Evolutionary conservation across 2,329 filamentous ascomycete species (phyloP).

Genomic region (Fusarium drepaniforme): DNA sequence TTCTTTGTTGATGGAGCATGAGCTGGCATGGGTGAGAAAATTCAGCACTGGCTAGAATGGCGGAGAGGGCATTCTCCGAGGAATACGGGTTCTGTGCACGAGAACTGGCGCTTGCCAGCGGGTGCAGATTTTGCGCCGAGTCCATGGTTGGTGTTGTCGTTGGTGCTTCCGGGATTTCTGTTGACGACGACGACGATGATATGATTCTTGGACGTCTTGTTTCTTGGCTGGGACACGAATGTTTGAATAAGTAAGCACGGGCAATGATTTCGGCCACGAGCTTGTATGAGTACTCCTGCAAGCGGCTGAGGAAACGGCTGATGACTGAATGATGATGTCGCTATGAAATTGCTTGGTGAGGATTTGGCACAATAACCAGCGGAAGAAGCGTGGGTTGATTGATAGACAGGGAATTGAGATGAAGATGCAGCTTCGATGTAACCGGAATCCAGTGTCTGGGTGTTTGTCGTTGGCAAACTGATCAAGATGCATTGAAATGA

Average conservation of each 20-base stretch:
- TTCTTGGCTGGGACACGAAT: slow-evolving; percentile 38
- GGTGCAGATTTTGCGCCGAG: slow-evolving; percentile 27
- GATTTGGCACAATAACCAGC: slow-evolving; percentile 18
- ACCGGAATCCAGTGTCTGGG: neutral
- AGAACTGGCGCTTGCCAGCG: slow-evolving; percentile 37
- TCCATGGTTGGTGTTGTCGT: slow-evolving; percentile 22
- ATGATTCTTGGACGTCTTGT: slow-evolving; percentile 38
- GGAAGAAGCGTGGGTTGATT: slow-evolving; percentile 16
- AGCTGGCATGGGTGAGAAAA: slow-evolving; percentile 27
- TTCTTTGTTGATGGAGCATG: slow-evolving; percentile 40
- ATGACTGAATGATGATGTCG: slow-evolving; percentile 48
- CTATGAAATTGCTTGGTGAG: slow-evolving; percentile 40
- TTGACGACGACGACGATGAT: slow-evolving; percentile 33
- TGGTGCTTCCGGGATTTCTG: slow-evolving; percentile 20
- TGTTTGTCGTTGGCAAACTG: neutral
- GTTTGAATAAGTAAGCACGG: slow-evolving; percentile 44
- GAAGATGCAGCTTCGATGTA: slow-evolving; percentile 2
- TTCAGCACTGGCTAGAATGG: slow-evolving; percentile 46
- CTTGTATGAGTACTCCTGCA: slow-evolving; percentile 43
- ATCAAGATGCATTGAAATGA: neutral
- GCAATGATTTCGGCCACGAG: slow-evolving; percentile 34
- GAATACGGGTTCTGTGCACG: slow-evolving; percentile 22
- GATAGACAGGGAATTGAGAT: slow-evolving; percentile 31
- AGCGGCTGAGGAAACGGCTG: slow-evolving; percentile 44
- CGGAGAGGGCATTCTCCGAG: slow-evolving; percentile 33